Percentiles rank a stretch among this genome's conserved stretches.
Evolutionary conservation across 2,329 filamentous ascomycete genomes (phyloP).

Genomic region (Fusarium subglutinans): DNA sequence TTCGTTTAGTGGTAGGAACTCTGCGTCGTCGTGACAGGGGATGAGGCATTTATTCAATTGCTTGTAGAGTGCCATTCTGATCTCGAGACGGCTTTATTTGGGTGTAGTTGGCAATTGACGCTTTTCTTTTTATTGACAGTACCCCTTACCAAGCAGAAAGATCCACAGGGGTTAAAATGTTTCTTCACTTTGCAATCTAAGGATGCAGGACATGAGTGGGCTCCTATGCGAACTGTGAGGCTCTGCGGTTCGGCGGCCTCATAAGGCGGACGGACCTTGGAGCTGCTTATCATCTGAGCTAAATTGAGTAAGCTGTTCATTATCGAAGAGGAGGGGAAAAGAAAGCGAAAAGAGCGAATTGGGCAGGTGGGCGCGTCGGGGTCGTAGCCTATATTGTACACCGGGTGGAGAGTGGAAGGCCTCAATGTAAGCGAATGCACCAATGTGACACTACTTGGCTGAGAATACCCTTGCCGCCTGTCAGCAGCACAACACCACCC

Average conservation of each 20-base stretch:
- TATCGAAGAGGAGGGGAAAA: background rate
- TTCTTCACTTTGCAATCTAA: background rate
- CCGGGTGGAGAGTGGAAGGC: background rate
- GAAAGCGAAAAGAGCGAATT: background rate
- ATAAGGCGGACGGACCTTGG: background rate
- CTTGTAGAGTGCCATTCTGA: background rate
- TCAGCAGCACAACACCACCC: background rate
- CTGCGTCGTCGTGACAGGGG: background rate
- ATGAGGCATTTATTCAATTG: background rate
- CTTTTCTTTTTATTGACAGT: background rate
- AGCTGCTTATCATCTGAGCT: background rate
- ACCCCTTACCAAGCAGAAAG: background rate
- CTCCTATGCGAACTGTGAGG: background rate
- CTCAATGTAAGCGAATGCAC: background rate
- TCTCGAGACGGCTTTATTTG: background rate
- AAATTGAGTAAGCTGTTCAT: background rate
- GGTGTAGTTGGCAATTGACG: background rate
- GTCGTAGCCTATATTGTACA: background rate
- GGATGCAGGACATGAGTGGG: background rate
- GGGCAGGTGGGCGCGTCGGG: background rate
- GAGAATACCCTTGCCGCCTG: background rate
- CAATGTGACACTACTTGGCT: background rate
- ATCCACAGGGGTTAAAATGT: background rate
- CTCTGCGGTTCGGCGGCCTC: background rate
- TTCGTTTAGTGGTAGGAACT: background rate